These are phyloP conservation scores for Conticribra weissflogii DNA, from an alignment of 108 stramenopile species.

Conservation along the genomic window DNA sequence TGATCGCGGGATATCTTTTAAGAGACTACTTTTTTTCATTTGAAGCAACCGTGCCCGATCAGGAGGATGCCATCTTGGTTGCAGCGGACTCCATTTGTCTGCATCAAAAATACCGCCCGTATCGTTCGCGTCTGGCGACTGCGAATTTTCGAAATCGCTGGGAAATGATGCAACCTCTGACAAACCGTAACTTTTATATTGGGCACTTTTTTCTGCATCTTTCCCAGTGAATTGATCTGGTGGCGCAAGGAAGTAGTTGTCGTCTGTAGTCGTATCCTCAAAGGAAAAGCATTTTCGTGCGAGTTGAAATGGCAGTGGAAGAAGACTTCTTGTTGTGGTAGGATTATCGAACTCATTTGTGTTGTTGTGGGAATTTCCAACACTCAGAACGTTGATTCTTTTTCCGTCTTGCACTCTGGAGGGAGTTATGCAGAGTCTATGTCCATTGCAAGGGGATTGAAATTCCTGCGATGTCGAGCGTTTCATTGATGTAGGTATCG, in stretches of 20 bases:
- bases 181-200: slow-evolving; percentile 34
- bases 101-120: background rate
- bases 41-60: background rate
- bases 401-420: too few species aligned
- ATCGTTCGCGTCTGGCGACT: background rate
- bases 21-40: slow-evolving; percentile 5
- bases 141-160: background rate
- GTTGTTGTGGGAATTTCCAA: background rate
- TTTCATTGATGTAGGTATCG: too few species aligned
- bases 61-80: slow-evolving; percentile 6
- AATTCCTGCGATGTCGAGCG: too few species aligned
- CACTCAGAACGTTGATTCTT: too few species aligned
- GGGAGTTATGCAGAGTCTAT: too few species aligned
- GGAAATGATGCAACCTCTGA: slow-evolving; percentile 44
- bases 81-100: background rate
- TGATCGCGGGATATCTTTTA: slow-evolving; percentile 18
- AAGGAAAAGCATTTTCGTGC: slow-evolving; percentile 50
- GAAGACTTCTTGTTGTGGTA: slow-evolving; percentile 13
- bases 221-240: background rate
- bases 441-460: too few species aligned
- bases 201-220: background rate
- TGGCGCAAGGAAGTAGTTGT: slow-evolving; percentile 18
- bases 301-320: slow-evolving; percentile 33
- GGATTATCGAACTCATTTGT: slow-evolving; percentile 9
- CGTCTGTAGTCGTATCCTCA: slow-evolving; percentile 46